Conservation (phyloP, 1,139 yeast species). For the Debaryomyces robertsiae region DNA sequence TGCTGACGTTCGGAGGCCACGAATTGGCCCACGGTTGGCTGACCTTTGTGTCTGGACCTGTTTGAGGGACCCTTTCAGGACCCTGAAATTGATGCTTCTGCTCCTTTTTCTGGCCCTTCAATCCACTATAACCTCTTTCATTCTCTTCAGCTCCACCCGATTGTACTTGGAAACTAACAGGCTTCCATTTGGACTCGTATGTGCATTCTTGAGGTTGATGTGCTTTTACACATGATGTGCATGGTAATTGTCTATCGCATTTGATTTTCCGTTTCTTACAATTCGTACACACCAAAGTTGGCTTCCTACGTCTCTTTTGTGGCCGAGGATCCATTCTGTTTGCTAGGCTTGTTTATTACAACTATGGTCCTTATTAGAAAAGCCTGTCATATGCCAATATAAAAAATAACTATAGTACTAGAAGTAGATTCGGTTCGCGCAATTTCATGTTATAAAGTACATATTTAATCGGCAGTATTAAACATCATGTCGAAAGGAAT, state of each 20-base stretch:
- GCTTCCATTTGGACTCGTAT: constrained; percentile 20
- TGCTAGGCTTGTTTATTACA: no score
- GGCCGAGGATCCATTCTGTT: background rate
- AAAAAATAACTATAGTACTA: no score
- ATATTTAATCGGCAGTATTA: constrained; percentile 5
- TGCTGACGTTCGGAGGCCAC: no score
- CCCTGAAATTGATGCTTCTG: background rate
- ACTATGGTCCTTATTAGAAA: no score
- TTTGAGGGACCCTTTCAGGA: no score
- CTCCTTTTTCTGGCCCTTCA: background rate
- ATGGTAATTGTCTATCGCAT: constrained; percentile 32
- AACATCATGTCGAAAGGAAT: constrained; percentile 25
- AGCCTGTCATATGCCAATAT: no score
- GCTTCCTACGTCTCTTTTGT: constrained; percentile 25
- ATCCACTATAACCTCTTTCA: background rate
- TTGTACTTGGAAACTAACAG: background rate
- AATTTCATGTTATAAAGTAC: no score
- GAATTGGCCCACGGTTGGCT: no score
- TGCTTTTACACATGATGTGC: constrained; percentile 29
- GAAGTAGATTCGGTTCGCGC: no score
- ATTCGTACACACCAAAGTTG: constrained; percentile 30
- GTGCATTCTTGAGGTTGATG: constrained; percentile 18
- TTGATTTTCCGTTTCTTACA: constrained; percentile 34
- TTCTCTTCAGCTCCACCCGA: background rate
- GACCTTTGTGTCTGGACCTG: no score